These are phyloP conservation scores for Dipteronia sinensis DNA, from an alignment of 345 rosid species.

Conservation along the genomic window DNA sequence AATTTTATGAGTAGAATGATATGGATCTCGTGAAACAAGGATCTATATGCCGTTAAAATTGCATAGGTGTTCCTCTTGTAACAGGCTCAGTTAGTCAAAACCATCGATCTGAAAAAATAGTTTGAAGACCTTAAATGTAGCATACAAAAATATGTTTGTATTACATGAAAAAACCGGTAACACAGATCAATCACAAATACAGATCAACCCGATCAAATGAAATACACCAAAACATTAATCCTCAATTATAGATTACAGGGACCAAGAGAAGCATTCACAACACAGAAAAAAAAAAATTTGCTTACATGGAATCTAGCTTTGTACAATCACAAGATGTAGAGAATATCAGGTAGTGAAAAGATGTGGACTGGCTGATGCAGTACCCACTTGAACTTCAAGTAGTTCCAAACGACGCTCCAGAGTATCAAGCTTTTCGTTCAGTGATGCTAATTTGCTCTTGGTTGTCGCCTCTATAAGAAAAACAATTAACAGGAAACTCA, in stretches of 20 bases:
- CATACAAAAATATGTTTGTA: background rate
- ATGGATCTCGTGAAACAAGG: background rate
- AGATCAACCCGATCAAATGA: background rate
- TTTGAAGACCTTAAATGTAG: background rate
- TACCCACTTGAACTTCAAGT: constrained; percentile 90
- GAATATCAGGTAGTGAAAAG: constrained; percentile 61
- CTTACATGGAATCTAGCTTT: constrained; percentile 9
- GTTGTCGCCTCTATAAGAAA: constrained; percentile 71
- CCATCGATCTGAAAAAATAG: background rate
- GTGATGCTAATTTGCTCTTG: constrained; percentile 76
- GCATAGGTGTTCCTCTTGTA: background rate
- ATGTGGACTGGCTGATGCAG: constrained; percentile 83
- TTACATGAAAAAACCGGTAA: background rate
- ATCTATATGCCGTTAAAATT: constrained; percentile 1
- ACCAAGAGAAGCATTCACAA: background rate
- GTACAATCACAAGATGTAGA: background rate
- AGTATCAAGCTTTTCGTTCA: constrained; percentile 86
- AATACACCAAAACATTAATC: background rate
- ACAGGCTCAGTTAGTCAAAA: constrained; percentile 6
- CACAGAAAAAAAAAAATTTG: background rate
- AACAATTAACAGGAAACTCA: background rate
- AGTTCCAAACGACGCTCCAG: constrained; percentile 87
- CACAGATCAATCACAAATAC: background rate
- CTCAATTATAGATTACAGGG: background rate
- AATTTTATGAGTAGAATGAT: background rate